Evolutionary conservation across 2,329 filamentous ascomycete species (phyloP), one percentile per base, ranked within the genome.

Genomic region (Stagonosporopsis vannaccii): DNA sequence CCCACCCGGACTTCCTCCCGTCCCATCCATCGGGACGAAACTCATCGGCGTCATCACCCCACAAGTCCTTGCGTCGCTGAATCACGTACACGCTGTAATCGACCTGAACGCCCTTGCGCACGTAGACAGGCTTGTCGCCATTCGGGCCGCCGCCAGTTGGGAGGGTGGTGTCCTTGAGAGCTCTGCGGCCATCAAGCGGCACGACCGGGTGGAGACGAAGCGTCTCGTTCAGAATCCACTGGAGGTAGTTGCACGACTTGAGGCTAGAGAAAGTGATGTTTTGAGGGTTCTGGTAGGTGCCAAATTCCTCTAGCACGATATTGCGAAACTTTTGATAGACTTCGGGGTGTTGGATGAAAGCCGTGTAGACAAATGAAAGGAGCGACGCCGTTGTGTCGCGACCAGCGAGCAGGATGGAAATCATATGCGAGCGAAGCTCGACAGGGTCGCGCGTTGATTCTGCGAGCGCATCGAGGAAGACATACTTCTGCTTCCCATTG

Each of bases 301-400:
- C 81, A 33, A 82, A 81, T 1, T 74, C 69, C 3, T 70, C 64
- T 8, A 68, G 44, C 6, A 79, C 66, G 33, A 72, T 74, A 6
- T 65, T 57, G 25, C 81, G 55, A 62, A 78, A 61, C 60, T 74
- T 59, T 51, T 61, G 41, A 68, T 73, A 63, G 50, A 75, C 60
- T 4, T 67, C 65, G 2, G 77, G 75, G 36, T 77, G 74, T n/a
- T 77, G 67, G 15, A 72, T 73, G 49, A 77, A 62, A 19, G 63
- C 41, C 43, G 70, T 62, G 55, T 96, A 82, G 40, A 86, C 82
- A 86, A 90, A 97, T 0, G 87, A 90, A 0, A 97, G 82, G 0
- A 90, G 90, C 1, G 82, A 85, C 28, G 92, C 92, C 0, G 93
- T 97, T 15, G 92, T 96, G 74, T 97, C 93, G 36, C 90, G 84